phyloP scores from a whole-genome alignment of 805 yeast genomes.

The Saccharomyces paradoxus region DNA sequence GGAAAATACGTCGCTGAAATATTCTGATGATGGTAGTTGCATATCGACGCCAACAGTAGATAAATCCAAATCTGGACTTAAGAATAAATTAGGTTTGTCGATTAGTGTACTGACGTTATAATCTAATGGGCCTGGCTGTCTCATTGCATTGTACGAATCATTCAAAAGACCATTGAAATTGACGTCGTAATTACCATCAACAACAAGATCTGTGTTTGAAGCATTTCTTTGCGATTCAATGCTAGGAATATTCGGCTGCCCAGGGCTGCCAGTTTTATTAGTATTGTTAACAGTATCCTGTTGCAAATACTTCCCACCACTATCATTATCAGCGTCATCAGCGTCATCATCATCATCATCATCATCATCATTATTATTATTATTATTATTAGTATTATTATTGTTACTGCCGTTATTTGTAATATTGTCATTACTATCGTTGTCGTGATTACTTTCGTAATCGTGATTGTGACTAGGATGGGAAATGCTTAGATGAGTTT shows the following conservation, averaged over 20 bases:
- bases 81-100: conserved; percentile 23
- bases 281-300: not conserved
- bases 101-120: conserved; percentile 26
- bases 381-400: conserved; percentile 1
- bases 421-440: not conserved
- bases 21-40: conserved; percentile 15
- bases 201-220: not conserved
- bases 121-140: not conserved
- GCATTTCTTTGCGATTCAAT: not conserved
- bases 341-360: not conserved
- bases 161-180: conserved; percentile 6
- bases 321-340: not conserved
- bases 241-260: not conserved
- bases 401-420: conserved; percentile 1
- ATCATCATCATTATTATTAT: not conserved
- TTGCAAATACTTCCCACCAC: not conserved
- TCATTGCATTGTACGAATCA: not conserved
- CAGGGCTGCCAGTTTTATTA: not conserved
- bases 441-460: not conserved
- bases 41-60: conserved; percentile 14
- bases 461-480: not conserved
- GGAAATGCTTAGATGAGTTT: not conserved
- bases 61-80: conserved; percentile 12
- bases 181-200: conserved; percentile 7
- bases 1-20: conserved; percentile 16